Evolutionary conservation across 176 grass and related monocot species (phyloP).

Genomic region (Phoenix roebelenii): DNA sequence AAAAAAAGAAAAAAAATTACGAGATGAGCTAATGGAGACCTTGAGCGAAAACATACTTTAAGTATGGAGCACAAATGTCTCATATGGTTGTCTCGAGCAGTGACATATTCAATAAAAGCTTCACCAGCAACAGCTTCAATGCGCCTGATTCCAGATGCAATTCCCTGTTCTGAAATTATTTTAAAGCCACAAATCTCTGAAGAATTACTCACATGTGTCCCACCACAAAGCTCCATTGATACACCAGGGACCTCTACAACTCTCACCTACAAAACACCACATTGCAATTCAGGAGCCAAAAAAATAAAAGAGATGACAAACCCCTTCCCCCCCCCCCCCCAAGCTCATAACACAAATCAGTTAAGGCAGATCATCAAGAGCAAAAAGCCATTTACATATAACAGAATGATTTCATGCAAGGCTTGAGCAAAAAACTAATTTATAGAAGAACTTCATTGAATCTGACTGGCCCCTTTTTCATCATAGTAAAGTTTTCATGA

Average conservation of each 20-base stretch:
- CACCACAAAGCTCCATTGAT: conserved; percentile 94
- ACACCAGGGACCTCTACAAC: conserved; percentile 88
- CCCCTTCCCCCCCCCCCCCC: accelerated
- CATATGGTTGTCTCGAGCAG: conserved; percentile 76
- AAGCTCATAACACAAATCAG: too few species aligned
- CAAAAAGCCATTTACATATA: too few species aligned
- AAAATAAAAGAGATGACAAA: too few species aligned
- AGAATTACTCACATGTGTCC: conserved; percentile 89
- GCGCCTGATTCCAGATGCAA: conserved; percentile 89
- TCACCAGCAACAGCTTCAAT: conserved; percentile 95
- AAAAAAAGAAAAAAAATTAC: too few species aligned
- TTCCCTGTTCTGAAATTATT: conserved; percentile 90
- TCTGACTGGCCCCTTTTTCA: too few species aligned
- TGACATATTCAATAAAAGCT: conserved; percentile 87
- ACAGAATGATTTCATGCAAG: too few species aligned
- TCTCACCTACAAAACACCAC: conserved; percentile 49
- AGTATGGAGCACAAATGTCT: conserved; percentile 58
- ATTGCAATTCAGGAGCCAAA: too few species aligned
- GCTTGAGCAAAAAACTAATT: too few species aligned
- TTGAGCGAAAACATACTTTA: conserved; percentile 35
- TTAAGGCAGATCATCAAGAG: too few species aligned
- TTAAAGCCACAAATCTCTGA: conserved; percentile 87
- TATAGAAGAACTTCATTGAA: too few species aligned
- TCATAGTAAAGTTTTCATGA: too few species aligned
- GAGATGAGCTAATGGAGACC: too few species aligned